Base-by-base conservation (phyloP, 345 rosid species). In the Euclidium syriacum region DNA sequence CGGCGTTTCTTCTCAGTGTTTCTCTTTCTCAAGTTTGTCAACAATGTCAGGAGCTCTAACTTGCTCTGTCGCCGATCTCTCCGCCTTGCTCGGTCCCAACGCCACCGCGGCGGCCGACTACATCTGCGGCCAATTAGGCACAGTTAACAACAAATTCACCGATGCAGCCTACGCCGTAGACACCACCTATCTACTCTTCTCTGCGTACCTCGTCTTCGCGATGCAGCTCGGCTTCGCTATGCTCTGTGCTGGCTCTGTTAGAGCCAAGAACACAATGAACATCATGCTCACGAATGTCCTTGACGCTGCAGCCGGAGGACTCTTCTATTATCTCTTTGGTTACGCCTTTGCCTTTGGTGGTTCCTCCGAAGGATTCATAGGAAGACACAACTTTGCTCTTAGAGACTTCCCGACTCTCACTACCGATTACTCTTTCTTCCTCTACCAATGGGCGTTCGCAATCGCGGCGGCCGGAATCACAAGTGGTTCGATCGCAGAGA, bases 141-240 rank as follows among this genome's bases (percentile, higher is more conserved):
- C 64, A 67, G 51, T 68, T 23, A 33, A 53, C 46, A 33, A 50
- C 42, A 75, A 53, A 61, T 78, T 83, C 80, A 7, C 38, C 7
- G 96, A 83, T 77, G 67, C 90, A 14, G n/a, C 73, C 40, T 84
- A 17, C 15, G 97, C 97, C 16, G 68, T 87, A 20, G 89, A 91
- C 84, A 81, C 67, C 71, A 91, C 96, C 10, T 91, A 79, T 76
- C 95, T 91, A 29, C 88, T 91, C 65, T 91, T 91, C 90, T 91
- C 98, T 0, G 95, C 96, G 32, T 91, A 91, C 71, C 85, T 91
- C 3, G 96, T 88, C 53, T 91, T 91, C 74, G 76, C 96, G 36
- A 91, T 91, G 98, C 98, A 91, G 62, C 83, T 91, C 0, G 96
- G 98, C 48, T 91, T 91, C 39, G 98, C 96, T 67, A 91, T 91